phyloP scores from a whole-genome alignment of 2,329 filamentous ascomycete genomes.

The Cercospora sojina region DNA sequence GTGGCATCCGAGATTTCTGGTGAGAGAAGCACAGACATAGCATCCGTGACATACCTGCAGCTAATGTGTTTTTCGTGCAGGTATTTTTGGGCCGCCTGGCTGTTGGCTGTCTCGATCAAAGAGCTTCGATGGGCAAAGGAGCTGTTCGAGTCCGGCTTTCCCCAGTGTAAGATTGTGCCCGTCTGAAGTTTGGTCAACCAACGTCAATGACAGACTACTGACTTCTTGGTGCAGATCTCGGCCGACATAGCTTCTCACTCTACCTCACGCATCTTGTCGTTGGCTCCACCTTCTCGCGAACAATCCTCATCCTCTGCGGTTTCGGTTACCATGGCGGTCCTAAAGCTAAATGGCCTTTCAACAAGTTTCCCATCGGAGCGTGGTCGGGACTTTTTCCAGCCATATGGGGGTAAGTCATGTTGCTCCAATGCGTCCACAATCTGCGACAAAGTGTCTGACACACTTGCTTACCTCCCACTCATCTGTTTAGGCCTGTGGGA shows the following conservation, averaged over 20 bases:
- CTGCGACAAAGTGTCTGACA: neutral
- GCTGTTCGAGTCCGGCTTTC: slow-evolving; percentile 21
- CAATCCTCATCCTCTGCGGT: slow-evolving; percentile 26
- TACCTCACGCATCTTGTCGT: slow-evolving; percentile 65
- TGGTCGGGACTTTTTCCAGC: slow-evolving; percentile 18
- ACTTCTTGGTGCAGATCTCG: slow-evolving; percentile 45
- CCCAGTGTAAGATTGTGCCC: slow-evolving; percentile 16
- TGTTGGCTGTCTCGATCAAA: slow-evolving; percentile 18
- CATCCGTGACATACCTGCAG: neutral
- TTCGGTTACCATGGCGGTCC: slow-evolving; percentile 14
- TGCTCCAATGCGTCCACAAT: neutral
- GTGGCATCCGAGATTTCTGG: slow-evolving; percentile 15
- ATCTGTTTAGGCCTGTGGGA: slow-evolving; percentile 5
- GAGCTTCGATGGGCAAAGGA: slow-evolving; percentile 24
- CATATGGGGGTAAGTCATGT: slow-evolving; percentile 7
- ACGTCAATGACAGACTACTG: neutral
- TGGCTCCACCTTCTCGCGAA: slow-evolving; percentile 57
- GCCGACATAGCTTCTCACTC: slow-evolving; percentile 59
- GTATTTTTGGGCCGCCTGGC: slow-evolving; percentile 57
- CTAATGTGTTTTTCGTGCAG: slow-evolving; percentile 31
- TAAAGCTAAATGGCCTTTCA: slow-evolving; percentile 17
- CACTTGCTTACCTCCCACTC: neutral
- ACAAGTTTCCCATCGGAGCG: slow-evolving; percentile 1
- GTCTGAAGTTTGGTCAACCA: neutral
- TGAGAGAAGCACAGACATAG: neutral